These are phyloP conservation scores for Cyanodermella asteris DNA, from an alignment of 2,329 filamentous ascomycete genomes.

Conservation along the genomic window DNA sequence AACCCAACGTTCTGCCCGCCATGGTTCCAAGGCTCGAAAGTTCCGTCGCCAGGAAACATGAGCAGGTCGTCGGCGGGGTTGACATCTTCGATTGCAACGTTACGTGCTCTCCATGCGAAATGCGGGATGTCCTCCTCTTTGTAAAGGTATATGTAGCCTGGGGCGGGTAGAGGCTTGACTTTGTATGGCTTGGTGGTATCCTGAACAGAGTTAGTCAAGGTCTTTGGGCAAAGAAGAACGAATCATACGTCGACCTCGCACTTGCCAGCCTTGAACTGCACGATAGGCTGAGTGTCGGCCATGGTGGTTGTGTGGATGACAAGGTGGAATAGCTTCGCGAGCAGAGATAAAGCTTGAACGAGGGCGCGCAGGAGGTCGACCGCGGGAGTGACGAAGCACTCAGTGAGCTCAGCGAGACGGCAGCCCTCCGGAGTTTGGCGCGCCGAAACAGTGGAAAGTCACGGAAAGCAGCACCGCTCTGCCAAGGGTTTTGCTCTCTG, in stretches of 20 bases:
- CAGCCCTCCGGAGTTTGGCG: too few relatives aligned
- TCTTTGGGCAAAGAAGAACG: background rate
- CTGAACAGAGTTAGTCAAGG: conserved; percentile 14
- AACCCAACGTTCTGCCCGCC: conserved; percentile 11
- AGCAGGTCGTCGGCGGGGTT: conserved; percentile 68
- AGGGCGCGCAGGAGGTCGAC: too few relatives aligned
- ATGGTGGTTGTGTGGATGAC: too few relatives aligned
- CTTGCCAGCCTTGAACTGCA: conserved; percentile 88
- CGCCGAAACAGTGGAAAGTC: too few relatives aligned
- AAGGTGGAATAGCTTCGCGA: too few relatives aligned
- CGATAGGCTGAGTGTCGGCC: too few relatives aligned
- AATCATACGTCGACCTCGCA: conserved; percentile 61
- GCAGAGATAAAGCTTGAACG: too few relatives aligned
- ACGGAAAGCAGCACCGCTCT: too few relatives aligned
- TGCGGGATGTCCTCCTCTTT: conserved; percentile 84
- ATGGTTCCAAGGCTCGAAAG: conserved; percentile 60
- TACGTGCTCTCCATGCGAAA: conserved; percentile 88
- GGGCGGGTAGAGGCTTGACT: conserved; percentile 49
- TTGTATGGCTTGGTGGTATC: conserved; percentile 39
- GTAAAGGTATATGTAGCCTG: conserved; percentile 83
- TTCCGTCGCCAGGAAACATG: conserved; percentile 78
- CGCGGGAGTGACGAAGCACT: too few relatives aligned
- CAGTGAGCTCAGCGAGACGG: too few relatives aligned
- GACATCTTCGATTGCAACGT: conserved; percentile 38
- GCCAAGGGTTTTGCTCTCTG: background rate